Evolutionary conservation across 148 eudicot species (phyloP).

Genomic region (Polygonum aviculare): DNA sequence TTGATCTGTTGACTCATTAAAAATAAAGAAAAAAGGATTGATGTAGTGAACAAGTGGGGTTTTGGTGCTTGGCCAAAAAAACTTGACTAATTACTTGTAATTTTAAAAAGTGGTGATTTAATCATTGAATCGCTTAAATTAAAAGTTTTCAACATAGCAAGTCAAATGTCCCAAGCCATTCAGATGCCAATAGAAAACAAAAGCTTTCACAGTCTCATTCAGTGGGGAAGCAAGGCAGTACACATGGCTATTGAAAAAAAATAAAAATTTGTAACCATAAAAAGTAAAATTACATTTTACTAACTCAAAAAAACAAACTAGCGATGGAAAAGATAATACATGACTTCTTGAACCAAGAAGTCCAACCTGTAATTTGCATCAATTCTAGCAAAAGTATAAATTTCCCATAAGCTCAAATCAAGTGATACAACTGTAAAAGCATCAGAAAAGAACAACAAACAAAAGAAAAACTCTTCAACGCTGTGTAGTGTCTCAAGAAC

Average conservation of each 20-base stretch:
- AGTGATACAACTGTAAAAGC: background rate
- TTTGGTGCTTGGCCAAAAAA: no score
- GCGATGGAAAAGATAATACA: background rate
- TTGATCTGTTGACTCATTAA: no score
- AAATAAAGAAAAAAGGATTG: no score
- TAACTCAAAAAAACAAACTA: background rate
- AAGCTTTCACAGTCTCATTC: no score
- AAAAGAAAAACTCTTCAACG: background rate
- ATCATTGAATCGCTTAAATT: no score
- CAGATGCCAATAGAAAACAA: no score
- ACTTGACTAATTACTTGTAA: no score
- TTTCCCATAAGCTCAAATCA: conserved; percentile 3
- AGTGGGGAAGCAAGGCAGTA: no score
- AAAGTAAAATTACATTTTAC: background rate
- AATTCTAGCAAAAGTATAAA: background rate
- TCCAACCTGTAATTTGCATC: background rate
- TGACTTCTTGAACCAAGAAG: background rate
- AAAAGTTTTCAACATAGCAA: no score
- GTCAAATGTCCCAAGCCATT: no score
- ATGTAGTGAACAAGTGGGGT: no score
- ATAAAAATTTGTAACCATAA: background rate
- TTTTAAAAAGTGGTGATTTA: no score
- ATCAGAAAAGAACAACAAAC: background rate
- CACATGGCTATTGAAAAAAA: background rate
- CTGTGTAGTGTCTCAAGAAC: background rate